Evolutionary conservation across 768 basidiomycete species (phyloP).

Genomic region (Amanita thiersii): DNA sequence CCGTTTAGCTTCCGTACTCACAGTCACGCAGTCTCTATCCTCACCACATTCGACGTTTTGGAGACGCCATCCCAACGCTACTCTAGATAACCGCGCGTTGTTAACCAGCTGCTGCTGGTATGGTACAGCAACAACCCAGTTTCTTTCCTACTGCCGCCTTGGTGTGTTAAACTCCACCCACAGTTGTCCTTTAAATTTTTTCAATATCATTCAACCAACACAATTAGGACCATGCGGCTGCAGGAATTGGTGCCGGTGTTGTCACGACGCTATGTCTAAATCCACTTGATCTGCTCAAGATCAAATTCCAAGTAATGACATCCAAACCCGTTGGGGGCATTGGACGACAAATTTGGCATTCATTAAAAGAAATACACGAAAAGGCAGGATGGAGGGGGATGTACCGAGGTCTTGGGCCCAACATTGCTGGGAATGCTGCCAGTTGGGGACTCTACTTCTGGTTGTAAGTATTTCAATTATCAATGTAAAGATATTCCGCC

Average conservation of each 20-base stretch:
- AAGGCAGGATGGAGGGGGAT: constrained; percentile 77
- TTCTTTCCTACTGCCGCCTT: constrained; percentile 44
- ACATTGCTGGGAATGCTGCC: constrained; percentile 89
- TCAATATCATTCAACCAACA: constrained; percentile 3
- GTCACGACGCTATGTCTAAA: constrained; percentile 94
- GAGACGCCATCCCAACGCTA: neutral
- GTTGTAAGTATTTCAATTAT: constrained; percentile 52
- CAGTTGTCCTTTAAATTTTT: neutral
- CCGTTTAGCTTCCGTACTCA: too few species aligned
- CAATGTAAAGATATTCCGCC: neutral
- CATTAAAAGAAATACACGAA: constrained; percentile 65
- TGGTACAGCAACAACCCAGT: constrained; percentile 36
- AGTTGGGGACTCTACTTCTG: constrained; percentile 99
- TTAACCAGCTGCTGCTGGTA: constrained; percentile 21
- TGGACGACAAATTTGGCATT: constrained; percentile 68
- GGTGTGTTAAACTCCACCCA: constrained; percentile 19
- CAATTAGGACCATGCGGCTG: constrained; percentile 85
- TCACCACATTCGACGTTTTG: too few species aligned
- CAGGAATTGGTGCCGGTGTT: constrained; percentile 89
- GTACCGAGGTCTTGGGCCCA: constrained; percentile 85
- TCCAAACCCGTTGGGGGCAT: constrained; percentile 48
- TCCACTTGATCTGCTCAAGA: constrained; percentile 91
- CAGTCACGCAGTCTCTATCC: too few species aligned
- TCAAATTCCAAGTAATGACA: constrained; percentile 87
- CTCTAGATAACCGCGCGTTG: neutral